Evolutionary conservation across 2,329 filamentous ascomycete genomes (phyloP), one percentile per base, ranked within the genome.

Genomic region (Pseudohalonectria lignicola): DNA sequence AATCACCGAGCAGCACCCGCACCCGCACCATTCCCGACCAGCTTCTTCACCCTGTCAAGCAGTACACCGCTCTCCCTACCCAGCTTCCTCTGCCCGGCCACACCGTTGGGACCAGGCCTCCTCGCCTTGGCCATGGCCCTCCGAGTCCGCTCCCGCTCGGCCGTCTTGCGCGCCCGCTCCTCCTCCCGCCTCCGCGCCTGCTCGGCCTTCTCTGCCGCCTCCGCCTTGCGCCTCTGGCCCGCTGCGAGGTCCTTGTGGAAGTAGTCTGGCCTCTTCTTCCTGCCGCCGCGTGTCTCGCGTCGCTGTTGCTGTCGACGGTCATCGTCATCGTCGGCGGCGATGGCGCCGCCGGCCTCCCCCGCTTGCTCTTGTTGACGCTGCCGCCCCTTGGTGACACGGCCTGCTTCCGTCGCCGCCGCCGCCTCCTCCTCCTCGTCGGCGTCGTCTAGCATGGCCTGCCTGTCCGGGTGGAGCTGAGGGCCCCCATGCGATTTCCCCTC

Each of bases 51-150:
- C 60, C 80, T 85, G 51, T 86, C 82, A 40, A 94, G 62, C 49
- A 94, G 50, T 28, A 90, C 69, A 25, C 71, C 72, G 49, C 86
- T 88, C 66, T 94, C 86, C 43, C 85, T 71, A 2, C 87, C 87
- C 34, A 94, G 58, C 62, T 86, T 88, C 57, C 82, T 74, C 62
- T 83, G 79, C 10, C 85, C 85, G 56, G 45, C 51, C 61, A 20
- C 77, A 78, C 55, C 82, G 76, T 26, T 80, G 76, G 11, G 75
- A 76, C 18, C 17, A 1, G 70, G 69, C 48, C 69, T 70, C 33
- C 79, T 67, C 37, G 88, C 86, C 55, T 80, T 82, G 45, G 82
- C 80, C 57, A 86, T 75, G 45, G 80, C 76, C 48, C 73, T 76
- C 42, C 76, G 71, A 50, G 80, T 74, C 43, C 67, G 67, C 47